Evolutionary conservation across 495 filamentous ascomycete genomes (phyloP).

Genomic region (Aspergillus affinis): DNA sequence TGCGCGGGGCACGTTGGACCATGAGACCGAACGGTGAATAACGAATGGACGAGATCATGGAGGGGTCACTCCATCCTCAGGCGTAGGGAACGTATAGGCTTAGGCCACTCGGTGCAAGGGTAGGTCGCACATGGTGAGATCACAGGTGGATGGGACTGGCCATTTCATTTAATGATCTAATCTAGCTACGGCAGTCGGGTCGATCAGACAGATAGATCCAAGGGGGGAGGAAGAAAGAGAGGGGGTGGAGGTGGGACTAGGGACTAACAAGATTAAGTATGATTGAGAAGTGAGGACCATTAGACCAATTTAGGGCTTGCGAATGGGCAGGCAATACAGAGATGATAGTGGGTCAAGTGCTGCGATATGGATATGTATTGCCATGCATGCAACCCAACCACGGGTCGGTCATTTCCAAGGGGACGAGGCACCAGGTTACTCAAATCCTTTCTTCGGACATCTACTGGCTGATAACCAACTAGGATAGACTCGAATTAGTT

Average conservation of each 20-base stretch:
- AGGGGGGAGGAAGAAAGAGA: no score
- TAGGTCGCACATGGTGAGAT: slow-evolving; percentile 18
- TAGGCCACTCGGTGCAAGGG: slow-evolving; percentile 12
- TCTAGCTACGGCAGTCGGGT: neutral
- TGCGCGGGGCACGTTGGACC: neutral
- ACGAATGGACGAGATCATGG: neutral
- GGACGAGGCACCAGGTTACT: neutral
- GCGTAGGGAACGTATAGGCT: slow-evolving; percentile 3
- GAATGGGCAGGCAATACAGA: neutral
- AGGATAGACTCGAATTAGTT: neutral
- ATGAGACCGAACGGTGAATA: neutral
- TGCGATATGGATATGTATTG: neutral
- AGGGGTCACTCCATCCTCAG: slow-evolving; percentile 9
- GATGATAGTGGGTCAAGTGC: neutral
- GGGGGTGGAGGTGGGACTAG: no score
- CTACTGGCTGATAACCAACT: neutral
- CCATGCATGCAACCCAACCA: neutral
- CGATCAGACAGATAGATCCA: neutral
- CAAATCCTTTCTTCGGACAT: no score
- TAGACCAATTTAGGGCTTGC: no score
- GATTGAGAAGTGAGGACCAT: neutral
- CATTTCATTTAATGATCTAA: neutral
- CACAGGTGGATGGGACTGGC: slow-evolving; percentile 5
- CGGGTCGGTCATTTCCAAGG: neutral
- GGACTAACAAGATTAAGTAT: neutral